Percentiles rank a stretch among this genome's conserved stretches.
Conservation (phyloP, 257 asterid species). For the Henckelia pumila region DNA sequence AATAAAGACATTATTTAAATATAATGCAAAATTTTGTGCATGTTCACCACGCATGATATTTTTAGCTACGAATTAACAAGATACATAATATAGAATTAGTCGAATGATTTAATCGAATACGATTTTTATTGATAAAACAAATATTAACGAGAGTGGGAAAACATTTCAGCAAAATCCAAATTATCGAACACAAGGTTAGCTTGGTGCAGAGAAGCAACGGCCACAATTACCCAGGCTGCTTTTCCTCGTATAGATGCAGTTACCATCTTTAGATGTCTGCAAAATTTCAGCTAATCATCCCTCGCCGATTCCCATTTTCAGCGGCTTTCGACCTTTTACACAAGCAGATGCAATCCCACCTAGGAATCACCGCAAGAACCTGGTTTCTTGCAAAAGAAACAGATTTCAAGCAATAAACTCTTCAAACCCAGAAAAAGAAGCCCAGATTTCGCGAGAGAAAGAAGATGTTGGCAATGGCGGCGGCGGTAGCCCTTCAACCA, state of each 20-base stretch:
- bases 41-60: no score
- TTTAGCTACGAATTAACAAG: no score
- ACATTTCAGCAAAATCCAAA: no score
- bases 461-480: constrained; percentile 24
- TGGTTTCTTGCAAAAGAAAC: constrained; percentile 26
- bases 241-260: constrained; percentile 26
- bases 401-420: constrained; percentile 26
- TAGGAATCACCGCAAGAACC: constrained; percentile 13
- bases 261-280: constrained; percentile 21
- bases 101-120: no score
- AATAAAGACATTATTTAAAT: no score
- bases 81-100: no score
- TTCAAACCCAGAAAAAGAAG: constrained; percentile 31
- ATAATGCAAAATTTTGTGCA: no score
- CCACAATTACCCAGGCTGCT: constrained; percentile 21
- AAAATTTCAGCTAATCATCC: not conserved
- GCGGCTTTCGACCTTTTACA: constrained; percentile 15
- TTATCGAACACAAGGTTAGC: not conserved
- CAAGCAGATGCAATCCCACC: constrained; percentile 9
- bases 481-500: constrained; percentile 49
- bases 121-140: no score
- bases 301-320: constrained; percentile 17
- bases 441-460: constrained; percentile 31
- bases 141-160: no score
- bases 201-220: constrained; percentile 4